These are phyloP conservation scores for Hirsutella thompsonii DNA, from an alignment of 2,329 filamentous ascomycete genomes.

Conservation along the genomic window DNA sequence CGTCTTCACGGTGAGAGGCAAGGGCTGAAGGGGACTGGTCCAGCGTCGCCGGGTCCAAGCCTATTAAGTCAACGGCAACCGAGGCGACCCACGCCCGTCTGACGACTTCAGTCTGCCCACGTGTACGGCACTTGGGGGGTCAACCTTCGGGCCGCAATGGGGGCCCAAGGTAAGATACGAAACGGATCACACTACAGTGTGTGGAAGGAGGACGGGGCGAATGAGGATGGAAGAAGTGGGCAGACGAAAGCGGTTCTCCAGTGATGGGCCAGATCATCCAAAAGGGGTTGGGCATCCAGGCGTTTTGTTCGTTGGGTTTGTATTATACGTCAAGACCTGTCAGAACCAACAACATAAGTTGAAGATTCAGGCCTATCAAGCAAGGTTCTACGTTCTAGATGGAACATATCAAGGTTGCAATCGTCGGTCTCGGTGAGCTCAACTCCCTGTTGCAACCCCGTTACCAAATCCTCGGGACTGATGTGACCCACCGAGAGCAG, in stretches of 20 bases:
- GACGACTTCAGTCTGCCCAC: not conserved
- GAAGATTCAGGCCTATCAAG: not conserved
- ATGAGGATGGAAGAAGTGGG: not conserved
- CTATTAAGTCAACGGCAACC: not conserved
- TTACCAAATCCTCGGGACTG: not conserved
- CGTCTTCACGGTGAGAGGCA: not conserved
- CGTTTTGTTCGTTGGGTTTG: not conserved
- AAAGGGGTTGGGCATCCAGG: not conserved
- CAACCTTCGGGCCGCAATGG: not conserved
- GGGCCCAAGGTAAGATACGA: not conserved
- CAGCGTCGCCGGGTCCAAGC: not conserved
- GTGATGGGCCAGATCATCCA: not conserved
- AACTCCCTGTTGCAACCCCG: not conserved
- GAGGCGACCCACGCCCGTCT: not conserved
- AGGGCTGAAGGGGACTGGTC: not conserved
- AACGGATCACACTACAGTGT: no score
- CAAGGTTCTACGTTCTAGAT: not conserved
- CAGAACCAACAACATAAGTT: not conserved
- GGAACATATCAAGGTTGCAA: conserved; percentile 7
- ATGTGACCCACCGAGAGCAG: not conserved
- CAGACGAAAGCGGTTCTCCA: not conserved
- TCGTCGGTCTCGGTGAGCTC: conserved; percentile 15
- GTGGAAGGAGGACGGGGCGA: no score
- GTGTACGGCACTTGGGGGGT: not conserved
- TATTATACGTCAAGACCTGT: not conserved